phyloP scores from a whole-genome alignment of 768 basidiomycete genomes.

The Phlebiopsis gigantea region DNA sequence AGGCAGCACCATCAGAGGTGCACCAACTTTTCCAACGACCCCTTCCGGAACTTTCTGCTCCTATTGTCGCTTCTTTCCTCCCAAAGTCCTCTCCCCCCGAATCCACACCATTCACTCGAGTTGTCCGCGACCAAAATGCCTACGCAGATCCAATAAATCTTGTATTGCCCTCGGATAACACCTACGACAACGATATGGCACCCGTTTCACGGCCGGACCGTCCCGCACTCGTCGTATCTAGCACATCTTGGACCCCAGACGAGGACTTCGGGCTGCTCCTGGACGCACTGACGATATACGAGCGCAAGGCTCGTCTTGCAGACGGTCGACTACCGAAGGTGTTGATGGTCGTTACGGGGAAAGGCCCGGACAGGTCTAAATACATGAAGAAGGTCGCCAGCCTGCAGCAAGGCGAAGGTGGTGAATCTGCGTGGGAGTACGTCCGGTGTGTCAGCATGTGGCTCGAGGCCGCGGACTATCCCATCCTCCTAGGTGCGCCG shows the following conservation, averaged over 20 bases:
- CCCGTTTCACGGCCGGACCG: slow-evolving; percentile 63
- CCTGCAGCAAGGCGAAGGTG: slow-evolving; percentile 41
- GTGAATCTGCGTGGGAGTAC: slow-evolving; percentile 51
- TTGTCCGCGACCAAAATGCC: slow-evolving; percentile 47
- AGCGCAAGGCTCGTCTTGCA: slow-evolving; percentile 43
- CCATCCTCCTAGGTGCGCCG: slow-evolving; percentile 64
- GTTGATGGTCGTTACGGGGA: slow-evolving; percentile 84
- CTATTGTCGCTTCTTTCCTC: slow-evolving; percentile 43
- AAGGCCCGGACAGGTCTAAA: slow-evolving; percentile 67
- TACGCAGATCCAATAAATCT: slow-evolving; percentile 55
- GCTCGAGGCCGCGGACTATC: slow-evolving; percentile 90
- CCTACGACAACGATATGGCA: slow-evolving; percentile 23
- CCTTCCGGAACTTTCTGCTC: slow-evolving; percentile 18
- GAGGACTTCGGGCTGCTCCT: slow-evolving; percentile 90
- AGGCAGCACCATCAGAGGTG: slow-evolving; percentile 59
- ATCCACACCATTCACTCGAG: slow-evolving; percentile 48
- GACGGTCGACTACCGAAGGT: slow-evolving; percentile 60
- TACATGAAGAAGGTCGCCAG: slow-evolving; percentile 70
- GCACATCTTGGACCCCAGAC: slow-evolving; percentile 96
- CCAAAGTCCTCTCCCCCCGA: slow-evolving; percentile 47
- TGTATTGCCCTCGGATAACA: slow-evolving; percentile 13
- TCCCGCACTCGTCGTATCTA: slow-evolving; percentile 83
- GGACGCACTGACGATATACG: slow-evolving; percentile 67
- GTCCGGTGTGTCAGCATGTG: slow-evolving; percentile 80
- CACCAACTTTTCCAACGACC: slow-evolving; percentile 41